Evolutionary conservation across 192 early-diverging fungal species (phyloP), one percentile per base, ranked within the genome.

Genomic region (Jimgerdemannia lactiflua): DNA sequence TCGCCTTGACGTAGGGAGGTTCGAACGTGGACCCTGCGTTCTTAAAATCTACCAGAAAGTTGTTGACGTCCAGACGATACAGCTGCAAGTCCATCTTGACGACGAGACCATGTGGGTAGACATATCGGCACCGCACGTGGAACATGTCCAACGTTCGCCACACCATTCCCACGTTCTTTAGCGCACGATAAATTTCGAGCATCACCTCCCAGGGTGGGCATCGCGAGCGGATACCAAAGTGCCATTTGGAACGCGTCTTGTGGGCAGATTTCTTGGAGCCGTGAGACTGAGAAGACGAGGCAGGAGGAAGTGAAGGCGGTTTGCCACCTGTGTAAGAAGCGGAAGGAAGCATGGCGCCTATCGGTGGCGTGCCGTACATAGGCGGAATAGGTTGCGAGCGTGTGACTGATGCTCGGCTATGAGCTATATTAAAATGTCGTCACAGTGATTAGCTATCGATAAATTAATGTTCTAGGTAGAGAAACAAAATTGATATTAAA

Each of bases 21-120:
- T 74, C 44, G 70, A 63, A 76, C 64, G 67, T 83, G 77, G 54
- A 80, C 75, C 89, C 86, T 2, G 91, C 90, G 64, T 95, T 93
- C 80, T 97, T 97, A 75, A 99, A 99, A 78, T 99, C 98, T 0
- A 99, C 97, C 75, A 99, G 83, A 79, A 95, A 98, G 78, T 94
- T 97, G 75, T 95, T 90, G 64, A 79, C 84, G 70, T 99, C 96
- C 39, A 99, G 91, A 78, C 91, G 89, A 84, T 97, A 99, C 64
- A 99, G 85, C 79, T 98, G 97, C 64, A 99, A 86, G 72, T 99
- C 98, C 66, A 99, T 89, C 79, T 98, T 97, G 19, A 19, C 14
- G 54, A 99, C 92, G n/a, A 79, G 54, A 6, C 79, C 83, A 2
- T 76, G 78, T 3, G 82, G 79, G 64, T 90, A 88, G 69, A 81